Percentiles rank a stretch among this genome's conserved stretches.
phyloP scores from a whole-genome alignment of 345 rosid genomes.

The Streptanthus diversifolius region DNA sequence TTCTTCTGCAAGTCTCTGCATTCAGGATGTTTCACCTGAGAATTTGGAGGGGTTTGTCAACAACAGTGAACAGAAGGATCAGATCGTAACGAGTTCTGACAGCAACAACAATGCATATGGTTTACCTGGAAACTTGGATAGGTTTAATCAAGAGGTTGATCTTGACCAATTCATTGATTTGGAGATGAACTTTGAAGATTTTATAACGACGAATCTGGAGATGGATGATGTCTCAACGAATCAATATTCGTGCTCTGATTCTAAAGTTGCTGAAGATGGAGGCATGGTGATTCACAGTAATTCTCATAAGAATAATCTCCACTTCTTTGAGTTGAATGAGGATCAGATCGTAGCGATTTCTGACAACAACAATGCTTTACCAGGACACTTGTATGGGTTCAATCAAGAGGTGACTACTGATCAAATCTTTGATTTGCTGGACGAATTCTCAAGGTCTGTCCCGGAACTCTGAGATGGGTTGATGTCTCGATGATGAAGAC shows the following conservation, averaged over 20 bases:
- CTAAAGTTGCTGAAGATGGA: not conserved
- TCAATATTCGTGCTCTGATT: not conserved
- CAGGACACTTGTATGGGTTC: not conserved
- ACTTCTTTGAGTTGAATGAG: not conserved
- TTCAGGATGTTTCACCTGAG: not conserved
- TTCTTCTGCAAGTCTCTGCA: not conserved
- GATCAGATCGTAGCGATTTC: not conserved
- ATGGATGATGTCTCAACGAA: not conserved
- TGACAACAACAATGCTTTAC: not conserved
- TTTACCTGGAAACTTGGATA: not conserved
- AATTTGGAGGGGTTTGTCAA: not conserved
- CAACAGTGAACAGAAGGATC: not conserved
- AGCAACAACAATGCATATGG: not conserved
- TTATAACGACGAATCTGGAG: not conserved
- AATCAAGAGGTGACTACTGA: not conserved
- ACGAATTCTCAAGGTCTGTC: not conserved
- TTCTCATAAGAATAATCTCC: not conserved
- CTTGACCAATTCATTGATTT: not conserved
- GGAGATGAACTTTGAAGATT: not conserved
- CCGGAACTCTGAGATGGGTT: not conserved
- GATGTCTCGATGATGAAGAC: not conserved
- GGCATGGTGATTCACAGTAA: not conserved
- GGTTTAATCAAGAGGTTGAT: not conserved
- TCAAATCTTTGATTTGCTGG: not conserved
- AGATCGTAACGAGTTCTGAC: not conserved